A percentile compares a stretch with the other conserved stretches of the same genome.
Evolutionary conservation across 306 rosid species (phyloP).

Genomic region (Medicago ruthenica): DNA sequence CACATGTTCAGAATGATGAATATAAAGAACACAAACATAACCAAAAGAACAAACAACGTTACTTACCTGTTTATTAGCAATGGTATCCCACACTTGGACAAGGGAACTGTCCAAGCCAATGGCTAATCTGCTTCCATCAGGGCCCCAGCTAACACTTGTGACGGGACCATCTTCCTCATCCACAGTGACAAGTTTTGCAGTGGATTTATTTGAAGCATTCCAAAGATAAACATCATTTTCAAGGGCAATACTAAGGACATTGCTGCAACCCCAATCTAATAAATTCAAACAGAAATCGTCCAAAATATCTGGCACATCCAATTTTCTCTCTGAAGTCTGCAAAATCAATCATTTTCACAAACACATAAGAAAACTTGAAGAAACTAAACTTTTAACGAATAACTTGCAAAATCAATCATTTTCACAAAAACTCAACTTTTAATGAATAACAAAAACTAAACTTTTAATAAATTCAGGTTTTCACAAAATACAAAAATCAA

Average conservation of each 20-base stretch:
- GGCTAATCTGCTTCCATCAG: conserved; percentile 72
- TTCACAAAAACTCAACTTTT: too few relatives aligned
- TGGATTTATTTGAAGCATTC: conserved; percentile 65
- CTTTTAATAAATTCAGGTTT: too few relatives aligned
- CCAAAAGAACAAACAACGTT: background rate
- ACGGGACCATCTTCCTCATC: conserved; percentile 71
- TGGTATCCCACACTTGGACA: conserved; percentile 81
- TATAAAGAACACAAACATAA: background rate
- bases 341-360: background rate
- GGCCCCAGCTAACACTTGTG: conserved; percentile 75
- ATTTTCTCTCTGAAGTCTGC: conserved; percentile 66
- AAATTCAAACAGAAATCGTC: conserved; percentile 75
- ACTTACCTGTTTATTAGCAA: conserved; percentile 61
- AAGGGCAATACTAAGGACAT: conserved; percentile 67
- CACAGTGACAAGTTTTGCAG: conserved; percentile 50
- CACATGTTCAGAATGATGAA: background rate
- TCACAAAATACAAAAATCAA: background rate
- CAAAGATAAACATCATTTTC: conserved; percentile 60
- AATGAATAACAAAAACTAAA: too few relatives aligned
- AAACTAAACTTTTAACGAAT: too few relatives aligned
- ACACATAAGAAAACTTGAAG: background rate
- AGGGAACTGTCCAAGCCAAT: conserved; percentile 67
- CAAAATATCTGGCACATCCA: conserved; percentile 68
- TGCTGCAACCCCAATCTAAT: conserved; percentile 74
- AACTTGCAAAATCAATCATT: too few relatives aligned